phyloP scores from a whole-genome alignment of 2,329 filamentous ascomycete genomes.

The Penicillium sp. region DNA sequence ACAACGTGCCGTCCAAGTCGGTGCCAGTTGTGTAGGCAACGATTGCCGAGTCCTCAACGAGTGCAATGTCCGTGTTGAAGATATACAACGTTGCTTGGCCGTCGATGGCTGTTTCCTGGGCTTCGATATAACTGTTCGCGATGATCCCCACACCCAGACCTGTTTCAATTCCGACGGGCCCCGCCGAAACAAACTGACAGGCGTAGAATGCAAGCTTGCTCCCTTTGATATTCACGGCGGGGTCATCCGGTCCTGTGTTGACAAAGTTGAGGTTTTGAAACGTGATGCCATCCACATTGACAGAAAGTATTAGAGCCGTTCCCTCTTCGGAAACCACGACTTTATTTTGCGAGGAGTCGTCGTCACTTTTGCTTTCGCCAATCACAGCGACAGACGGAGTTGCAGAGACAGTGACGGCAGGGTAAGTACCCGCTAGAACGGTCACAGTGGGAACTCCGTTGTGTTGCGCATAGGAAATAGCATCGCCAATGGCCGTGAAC shows the following conservation, averaged over 20 bases:
- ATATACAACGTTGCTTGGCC: slow-evolving; percentile 45
- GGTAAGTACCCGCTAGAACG: slow-evolving; percentile 49
- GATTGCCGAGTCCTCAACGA: slow-evolving; percentile 35
- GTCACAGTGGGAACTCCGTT: slow-evolving; percentile 46
- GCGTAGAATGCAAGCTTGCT: slow-evolving; percentile 46
- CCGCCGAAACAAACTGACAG: slow-evolving; percentile 45
- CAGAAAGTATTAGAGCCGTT: slow-evolving; percentile 32
- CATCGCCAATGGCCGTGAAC: slow-evolving; percentile 49
- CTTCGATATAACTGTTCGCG: slow-evolving; percentile 49
- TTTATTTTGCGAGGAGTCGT: slow-evolving; percentile 39
- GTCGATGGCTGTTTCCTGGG: slow-evolving; percentile 44
- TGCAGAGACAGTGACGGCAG: slow-evolving; percentile 43
- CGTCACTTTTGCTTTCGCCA: slow-evolving; percentile 32
- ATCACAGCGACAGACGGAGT: slow-evolving; percentile 46
- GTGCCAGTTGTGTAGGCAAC: slow-evolving; percentile 44
- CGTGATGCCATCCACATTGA: slow-evolving; percentile 34
- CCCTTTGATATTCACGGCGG: slow-evolving; percentile 37
- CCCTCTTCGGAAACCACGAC: slow-evolving; percentile 34
- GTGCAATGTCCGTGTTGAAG: slow-evolving; percentile 45
- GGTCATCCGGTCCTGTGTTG: slow-evolving; percentile 10
- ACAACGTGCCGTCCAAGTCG: slow-evolving; percentile 12
- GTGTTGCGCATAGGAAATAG: slow-evolving; percentile 46
- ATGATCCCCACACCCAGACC: slow-evolving; percentile 39
- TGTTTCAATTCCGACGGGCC: slow-evolving; percentile 30
- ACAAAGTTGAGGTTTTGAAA: slow-evolving; percentile 44